Base-by-base conservation (phyloP, 345 rosid species). In the Pelargonium nanum region DNA sequence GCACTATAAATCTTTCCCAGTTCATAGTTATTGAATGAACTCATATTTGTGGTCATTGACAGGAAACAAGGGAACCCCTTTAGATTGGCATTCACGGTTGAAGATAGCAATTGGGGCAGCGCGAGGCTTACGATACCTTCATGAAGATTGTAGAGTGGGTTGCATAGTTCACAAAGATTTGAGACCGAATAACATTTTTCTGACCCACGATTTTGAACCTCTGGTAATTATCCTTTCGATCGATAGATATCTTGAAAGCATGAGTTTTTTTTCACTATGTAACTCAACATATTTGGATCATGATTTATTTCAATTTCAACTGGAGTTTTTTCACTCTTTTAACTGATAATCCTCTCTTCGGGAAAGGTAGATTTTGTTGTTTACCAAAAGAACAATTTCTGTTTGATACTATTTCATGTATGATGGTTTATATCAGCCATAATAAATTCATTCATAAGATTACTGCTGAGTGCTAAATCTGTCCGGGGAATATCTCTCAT, bases 91-190 rank as follows among this genome's bases (percentile, higher is more conserved):
- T 26, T 80, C 81, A 24, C 70, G 89, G 61, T 60, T 81, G 63
- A 83, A 79, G 67, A 80, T 86, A 72, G 85, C 93, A 26, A 72
- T 77, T 61, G 93, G 93, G 52, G 66, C 84, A 56, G 93, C 93
- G 28, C 65, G 85, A 60, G 87, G 93, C 55, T 68, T 86, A 59
- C 66, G 93, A 26, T 83, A 86, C 68, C 89, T 86, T 67, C 93
- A 86, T 21, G 89, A 83, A 74, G 93, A 86, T 72, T 86, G 93
- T 61, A 83, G 93, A 79, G 87, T 81, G 57, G 93, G 93, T 57
- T 78, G 85, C 65, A 79, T 86, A 56, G 81, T 83, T 23, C 93
- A 83, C 64, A 75, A 87, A 68, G 87, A 81, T 63, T 62, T 86
- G 78, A 68, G 85, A 59, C 83, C 84, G 25, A 71, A 71, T 57